Evolutionary conservation across 768 basidiomycete genomes (phyloP), one percentile per base, ranked within the genome.

Genomic region (Favolaschia claudopus): DNA sequence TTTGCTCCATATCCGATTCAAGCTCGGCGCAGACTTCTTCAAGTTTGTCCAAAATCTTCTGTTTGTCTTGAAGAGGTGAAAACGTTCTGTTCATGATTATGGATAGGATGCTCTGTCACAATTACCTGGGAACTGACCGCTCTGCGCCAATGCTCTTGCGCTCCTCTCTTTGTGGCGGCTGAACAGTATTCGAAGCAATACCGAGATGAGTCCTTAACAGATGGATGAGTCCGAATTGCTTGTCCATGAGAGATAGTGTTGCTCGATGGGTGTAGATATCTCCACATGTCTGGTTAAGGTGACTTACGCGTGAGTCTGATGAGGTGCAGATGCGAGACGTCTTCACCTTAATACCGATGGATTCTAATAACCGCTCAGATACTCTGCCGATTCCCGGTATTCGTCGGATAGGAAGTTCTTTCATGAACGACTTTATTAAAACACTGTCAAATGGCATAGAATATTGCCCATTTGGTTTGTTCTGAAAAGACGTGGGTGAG

Each of bases 391-490:
- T 87, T 0, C 95, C 95, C 3, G 91, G 93, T 15, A 97, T 83
- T 70, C 91, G 93, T 39, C 93, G 88, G 39, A 97, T 93, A 0
- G 94, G 83, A 15, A 98, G 82, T 44, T 89, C 85, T 20, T 76
- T 78, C 89, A 94, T 94, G 71, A 97, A 98, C 1, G 75, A 74
- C 44, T 82, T 82, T 64, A 98, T 89, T 8, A 81, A 76, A 27
- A 84, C 68, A 2, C 81, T 72, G 25, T 89, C 83, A 65, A 90
- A 93, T 3, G 85, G 74, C 22, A 97, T 83, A 64, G 84, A 82
- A 63, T 86, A 98, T 72, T 97, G 95, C 13, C 95, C 95, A 67
- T 96, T 93, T 3, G 95, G 96, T 74, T 98, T 98, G 72, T 98
- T 96, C 89, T 92, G 62, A 2, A 52, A 19, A 33, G 28, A 51